Base-by-base conservation (phyloP, 1,139 yeast species). In the Chernovozyma aurita region DNA sequence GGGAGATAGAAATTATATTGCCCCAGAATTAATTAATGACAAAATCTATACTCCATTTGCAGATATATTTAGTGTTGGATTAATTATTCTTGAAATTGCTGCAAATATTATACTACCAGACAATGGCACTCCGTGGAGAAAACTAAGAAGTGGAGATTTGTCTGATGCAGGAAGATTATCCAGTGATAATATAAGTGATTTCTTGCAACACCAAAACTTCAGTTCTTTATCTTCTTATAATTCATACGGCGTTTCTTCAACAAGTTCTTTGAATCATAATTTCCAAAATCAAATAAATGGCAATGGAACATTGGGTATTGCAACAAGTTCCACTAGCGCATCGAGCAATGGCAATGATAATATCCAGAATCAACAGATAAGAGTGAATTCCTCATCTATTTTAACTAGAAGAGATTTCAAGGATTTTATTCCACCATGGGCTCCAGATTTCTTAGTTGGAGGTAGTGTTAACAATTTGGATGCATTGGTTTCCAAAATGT, bases 71-170 rank as follows among this genome's bases (percentile, higher is more conserved):
- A 85, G 96, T 24, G 73, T 90, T 32, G 99, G 98, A 1, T 68
- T 94, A 42, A 85, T 92, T 47, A 82, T 92, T 66, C 81, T 92
- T 34, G 99, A 92, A 59, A 85, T 88, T 48, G 98, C 98, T 1
- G 96, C 98, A 2, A 92, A 92, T 58, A 92, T 92, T 35, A 80
- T 90, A 7, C 64, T 94, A 34, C 99, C 99, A 0, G 97, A 92
- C 49, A 90, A 94, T 57, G 99, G 99, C 4, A 76, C 88, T 8
- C 94, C 95, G 26, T 92, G 99, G 99, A 92, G 95, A 47, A 90
- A 90, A 57, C 65, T 92, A 44, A 73, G 99, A 45, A 85, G 95
- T 33, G 99, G 98, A 1, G 98, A 92, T 57, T 66, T 94, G 43
- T 82, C 95, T 22, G 98, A 92, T 59, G 97, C 97, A 1, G 98